phyloP scores from a whole-genome alignment of 116 monocot genomes.

The Cymodocea nodosa region DNA sequence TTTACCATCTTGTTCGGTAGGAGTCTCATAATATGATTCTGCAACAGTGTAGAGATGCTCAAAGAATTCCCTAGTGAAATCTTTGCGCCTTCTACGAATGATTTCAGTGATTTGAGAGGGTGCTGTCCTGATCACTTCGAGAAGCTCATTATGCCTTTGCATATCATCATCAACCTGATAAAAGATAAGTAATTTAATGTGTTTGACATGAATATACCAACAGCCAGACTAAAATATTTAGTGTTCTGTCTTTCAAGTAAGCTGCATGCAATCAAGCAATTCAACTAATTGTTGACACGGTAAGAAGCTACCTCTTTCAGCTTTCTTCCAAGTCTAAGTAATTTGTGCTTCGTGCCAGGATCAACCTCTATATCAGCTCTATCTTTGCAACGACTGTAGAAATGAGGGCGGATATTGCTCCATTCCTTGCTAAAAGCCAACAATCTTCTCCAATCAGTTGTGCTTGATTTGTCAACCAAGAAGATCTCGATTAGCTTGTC shows the following conservation, averaged over 20 bases:
- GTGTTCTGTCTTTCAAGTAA: not conserved
- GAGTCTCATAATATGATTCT: constrained; percentile 70
- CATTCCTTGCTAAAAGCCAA: constrained; percentile 95
- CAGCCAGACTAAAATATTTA: not conserved
- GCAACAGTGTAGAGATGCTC: constrained; percentile 69
- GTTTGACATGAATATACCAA: not conserved
- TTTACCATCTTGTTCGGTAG: constrained; percentile 69
- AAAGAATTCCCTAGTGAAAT: constrained; percentile 96
- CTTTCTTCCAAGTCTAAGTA: constrained; percentile 77
- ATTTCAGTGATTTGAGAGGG: constrained; percentile 46
- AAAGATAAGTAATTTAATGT: not conserved
- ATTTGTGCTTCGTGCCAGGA: constrained; percentile 77
- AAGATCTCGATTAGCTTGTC: constrained; percentile 94
- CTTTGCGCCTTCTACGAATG: constrained; percentile 63
- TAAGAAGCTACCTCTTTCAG: constrained; percentile 62
- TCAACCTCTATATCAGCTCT: constrained; percentile 59
- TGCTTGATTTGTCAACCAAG: constrained; percentile 88
- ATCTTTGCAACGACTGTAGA: constrained; percentile 69
- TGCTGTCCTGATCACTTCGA: constrained; percentile 40
- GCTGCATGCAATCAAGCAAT: too few species aligned
- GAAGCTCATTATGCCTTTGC: constrained; percentile 75
- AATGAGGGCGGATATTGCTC: constrained; percentile 63
- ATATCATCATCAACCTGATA: constrained; percentile 85
- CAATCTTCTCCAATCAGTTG: constrained; percentile 93
- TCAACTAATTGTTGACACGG: too few species aligned